These are phyloP conservation scores for Aspergillus ellipticus DNA, from an alignment of 495 filamentous ascomycete species.

Conservation along the genomic window DNA sequence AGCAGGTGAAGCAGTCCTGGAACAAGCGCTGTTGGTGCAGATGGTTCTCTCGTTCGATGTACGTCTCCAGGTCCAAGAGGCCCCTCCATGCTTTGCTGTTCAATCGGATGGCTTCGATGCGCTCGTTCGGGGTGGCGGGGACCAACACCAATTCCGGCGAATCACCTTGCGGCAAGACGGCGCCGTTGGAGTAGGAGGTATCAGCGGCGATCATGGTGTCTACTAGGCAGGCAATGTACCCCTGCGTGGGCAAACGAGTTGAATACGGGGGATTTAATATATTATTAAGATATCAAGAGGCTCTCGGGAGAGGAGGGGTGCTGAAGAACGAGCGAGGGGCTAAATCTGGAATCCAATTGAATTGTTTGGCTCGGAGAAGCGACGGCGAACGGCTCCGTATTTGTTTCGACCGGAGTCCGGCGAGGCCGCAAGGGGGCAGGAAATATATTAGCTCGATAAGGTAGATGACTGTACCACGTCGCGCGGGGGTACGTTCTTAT, in stretches of 20 bases:
- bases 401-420: neutral
- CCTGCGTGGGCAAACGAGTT: neutral
- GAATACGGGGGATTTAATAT: neutral
- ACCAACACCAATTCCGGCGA: slow-evolving; percentile 63
- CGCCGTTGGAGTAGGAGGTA: slow-evolving; percentile 11
- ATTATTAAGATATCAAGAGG: neutral
- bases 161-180: slow-evolving; percentile 50
- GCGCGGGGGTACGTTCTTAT: slow-evolving; percentile 13
- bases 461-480: neutral
- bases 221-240: neutral
- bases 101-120: slow-evolving; percentile 55
- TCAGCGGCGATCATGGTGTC: slow-evolving; percentile 35
- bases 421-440: neutral
- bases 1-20: slow-evolving; percentile 71
- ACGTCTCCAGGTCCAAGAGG: slow-evolving; percentile 59
- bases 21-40: slow-evolving; percentile 65
- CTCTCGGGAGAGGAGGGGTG: neutral
- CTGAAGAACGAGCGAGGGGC: neutral
- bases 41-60: slow-evolving; percentile 73
- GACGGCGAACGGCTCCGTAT: neutral
- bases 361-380: neutral
- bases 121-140: slow-evolving; percentile 65
- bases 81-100: slow-evolving; percentile 74
- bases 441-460: neutral
- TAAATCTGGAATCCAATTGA: neutral